Base-by-base conservation (phyloP, 352 stramenopile species). In the Saprolegnia parasitica region DNA sequence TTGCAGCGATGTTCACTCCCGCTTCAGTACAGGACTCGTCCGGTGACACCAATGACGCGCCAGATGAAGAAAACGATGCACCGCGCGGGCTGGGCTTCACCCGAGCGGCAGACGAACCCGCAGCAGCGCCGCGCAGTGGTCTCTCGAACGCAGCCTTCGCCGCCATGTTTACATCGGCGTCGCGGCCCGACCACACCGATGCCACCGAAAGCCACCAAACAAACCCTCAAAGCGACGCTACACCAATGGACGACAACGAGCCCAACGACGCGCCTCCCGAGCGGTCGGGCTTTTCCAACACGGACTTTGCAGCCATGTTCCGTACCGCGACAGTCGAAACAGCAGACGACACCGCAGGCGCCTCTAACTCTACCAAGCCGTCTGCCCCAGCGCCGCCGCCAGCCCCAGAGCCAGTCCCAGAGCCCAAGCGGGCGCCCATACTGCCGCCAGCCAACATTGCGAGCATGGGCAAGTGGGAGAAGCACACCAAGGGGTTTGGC, bases 401-500 rank as follows among this genome's bases (percentile, higher is more conserved):
- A 5, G 21, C 8, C 23, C n/a, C n/a, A 60, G 45, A 32, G 23
- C 18, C 62, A 24, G 52, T 16, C 24, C 35, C 35, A 16, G 35
- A 60, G 39, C 32, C 20, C 23, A 45, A 21, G 18, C 58, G 29
- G 5, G 16, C 24, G 49, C 56, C 66, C 20, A 23, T 45, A 21
- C 39, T 68, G n/a, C 66, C 66, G 23, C 8, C 42, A 16, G n/a
- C 47, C 23, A 54, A 66, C 40, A 56, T 66, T 0, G 49, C 60
- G 47, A 76, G 55, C 54, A 75, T 50, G 72, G 68, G 35, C 52
- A 74, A 62, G 20, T 99, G 96, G 96, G 87, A 98, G 81, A 98
- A 97, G 76, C 96, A 99, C 78, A 98, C 95, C 18, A 98, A 97
- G 71, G 96, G 95, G 26, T 98, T 99, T 70, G 96, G 95, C 13